Conservation (phyloP, 305 asterid species). For the Vinca major region DNA sequence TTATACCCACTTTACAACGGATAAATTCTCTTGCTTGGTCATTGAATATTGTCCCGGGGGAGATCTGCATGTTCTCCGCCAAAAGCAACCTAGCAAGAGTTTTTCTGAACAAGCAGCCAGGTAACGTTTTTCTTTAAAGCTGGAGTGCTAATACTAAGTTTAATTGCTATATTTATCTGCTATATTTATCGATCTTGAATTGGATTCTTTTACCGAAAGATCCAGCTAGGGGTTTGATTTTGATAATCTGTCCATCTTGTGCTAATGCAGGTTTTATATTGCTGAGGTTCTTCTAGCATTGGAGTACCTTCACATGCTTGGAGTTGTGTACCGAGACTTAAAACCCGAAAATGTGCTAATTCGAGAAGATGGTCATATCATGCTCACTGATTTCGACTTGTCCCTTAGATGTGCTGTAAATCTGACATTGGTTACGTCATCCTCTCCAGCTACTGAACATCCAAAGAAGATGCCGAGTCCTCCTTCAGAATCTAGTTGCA, state of each 20-base stretch:
- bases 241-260: constrained; percentile 5
- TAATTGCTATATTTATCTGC: not conserved
- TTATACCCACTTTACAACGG: constrained; percentile 55
- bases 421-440: constrained; percentile 42
- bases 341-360: constrained; percentile 84
- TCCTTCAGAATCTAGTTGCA: constrained; percentile 54
- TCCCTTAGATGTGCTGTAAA: constrained; percentile 60
- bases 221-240: not conserved
- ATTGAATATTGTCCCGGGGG: constrained; percentile 92
- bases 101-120: constrained; percentile 82
- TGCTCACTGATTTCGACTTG: constrained; percentile 83
- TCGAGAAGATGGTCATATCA: constrained; percentile 89
- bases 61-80: constrained; percentile 85
- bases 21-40: constrained; percentile 66
- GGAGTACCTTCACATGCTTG: constrained; percentile 97
- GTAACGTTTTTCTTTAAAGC: constrained; percentile 25
- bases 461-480: constrained; percentile 48
- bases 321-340: constrained; percentile 79
- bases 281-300: constrained; percentile 86
- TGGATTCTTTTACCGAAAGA: not conserved
- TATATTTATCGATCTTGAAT: not conserved
- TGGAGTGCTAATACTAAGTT: constrained; percentile 7
- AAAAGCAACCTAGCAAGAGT: constrained; percentile 50
- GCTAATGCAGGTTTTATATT: constrained; percentile 63
- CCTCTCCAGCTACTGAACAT: constrained; percentile 34